Evolutionary conservation across 805 yeast genomes (phyloP).

Genomic region (Phaffomyces thermotolerans): DNA sequence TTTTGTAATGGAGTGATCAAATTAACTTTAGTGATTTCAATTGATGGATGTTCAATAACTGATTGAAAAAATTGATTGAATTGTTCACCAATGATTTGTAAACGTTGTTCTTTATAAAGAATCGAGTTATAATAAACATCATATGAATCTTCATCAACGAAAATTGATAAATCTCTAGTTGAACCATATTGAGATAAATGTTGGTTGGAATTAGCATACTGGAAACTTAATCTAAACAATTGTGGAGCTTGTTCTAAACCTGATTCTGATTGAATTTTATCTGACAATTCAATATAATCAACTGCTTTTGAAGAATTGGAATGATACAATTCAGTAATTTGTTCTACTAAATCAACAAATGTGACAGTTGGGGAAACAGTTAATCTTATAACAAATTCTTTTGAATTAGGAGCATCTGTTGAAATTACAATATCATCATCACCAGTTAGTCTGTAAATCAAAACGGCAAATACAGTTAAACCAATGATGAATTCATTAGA

Average conservation of each 20-base stretch:
- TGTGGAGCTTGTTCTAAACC: constrained; percentile 53
- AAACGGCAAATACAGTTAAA: constrained; percentile 59
- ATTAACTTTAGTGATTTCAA: constrained; percentile 50
- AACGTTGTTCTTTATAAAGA: constrained; percentile 63
- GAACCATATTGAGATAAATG: constrained; percentile 36
- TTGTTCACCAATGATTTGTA: constrained; percentile 67
- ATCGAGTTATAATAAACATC: constrained; percentile 66
- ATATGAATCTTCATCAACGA: constrained; percentile 30
- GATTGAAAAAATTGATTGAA: constrained; percentile 44
- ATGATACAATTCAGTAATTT: constrained; percentile 36
- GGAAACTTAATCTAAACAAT: constrained; percentile 50
- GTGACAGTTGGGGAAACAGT: constrained; percentile 46
- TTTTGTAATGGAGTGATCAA: constrained; percentile 64
- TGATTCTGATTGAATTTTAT: constrained; percentile 40
- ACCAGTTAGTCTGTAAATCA: constrained; percentile 78
- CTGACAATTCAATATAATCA: constrained; percentile 50
- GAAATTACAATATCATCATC: constrained; percentile 91
- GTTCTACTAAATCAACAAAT: constrained; percentile 45
- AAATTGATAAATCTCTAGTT: constrained; percentile 58
- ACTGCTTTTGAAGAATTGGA: constrained; percentile 27
- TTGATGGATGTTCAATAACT: constrained; percentile 30
- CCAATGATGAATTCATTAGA: constrained; percentile 40
- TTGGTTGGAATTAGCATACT: constrained; percentile 31
- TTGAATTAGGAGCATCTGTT: constrained; percentile 40
- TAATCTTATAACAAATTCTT: constrained; percentile 57